Evolutionary conservation across 73 alveolate species (phyloP).

Genomic region (Paramecium octaurelia): DNA sequence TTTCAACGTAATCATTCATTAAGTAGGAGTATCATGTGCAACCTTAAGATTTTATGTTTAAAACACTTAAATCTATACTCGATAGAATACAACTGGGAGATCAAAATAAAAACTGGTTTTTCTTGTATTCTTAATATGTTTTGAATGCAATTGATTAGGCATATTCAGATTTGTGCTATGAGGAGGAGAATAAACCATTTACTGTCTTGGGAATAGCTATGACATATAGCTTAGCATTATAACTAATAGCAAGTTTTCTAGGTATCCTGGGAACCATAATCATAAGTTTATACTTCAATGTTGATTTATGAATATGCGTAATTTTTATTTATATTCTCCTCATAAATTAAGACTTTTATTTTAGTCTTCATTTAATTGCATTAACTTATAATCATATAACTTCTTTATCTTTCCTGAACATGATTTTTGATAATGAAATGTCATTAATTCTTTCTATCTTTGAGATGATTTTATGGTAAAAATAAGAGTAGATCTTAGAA

Average conservation of each 20-base stretch:
- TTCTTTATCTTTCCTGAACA: neutral
- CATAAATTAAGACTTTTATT: neutral
- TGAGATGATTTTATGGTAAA: neutral
- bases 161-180: neutral
- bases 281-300: neutral
- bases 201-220: slow-evolving; percentile 36
- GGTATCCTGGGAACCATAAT: neutral
- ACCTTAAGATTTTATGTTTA: slow-evolving; percentile 22
- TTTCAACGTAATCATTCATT: neutral
- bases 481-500: neutral
- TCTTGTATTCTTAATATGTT: neutral
- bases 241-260: slow-evolving; percentile 13
- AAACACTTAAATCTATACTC: neutral
- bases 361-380: no score
- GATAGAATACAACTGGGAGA: neutral
- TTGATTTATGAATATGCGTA: neutral
- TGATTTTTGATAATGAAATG: neutral
- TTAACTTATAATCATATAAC: no score
- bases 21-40: neutral
- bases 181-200: slow-evolving; percentile 13
- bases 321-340: neutral
- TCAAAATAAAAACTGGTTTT: neutral
- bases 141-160: neutral
- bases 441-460: neutral
- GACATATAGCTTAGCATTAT: neutral